Evolutionary conservation across 1,139 yeast genomes (phyloP), one percentile per base, ranked within the genome.

Genomic region (Kurtzmaniella quercitrusa): DNA sequence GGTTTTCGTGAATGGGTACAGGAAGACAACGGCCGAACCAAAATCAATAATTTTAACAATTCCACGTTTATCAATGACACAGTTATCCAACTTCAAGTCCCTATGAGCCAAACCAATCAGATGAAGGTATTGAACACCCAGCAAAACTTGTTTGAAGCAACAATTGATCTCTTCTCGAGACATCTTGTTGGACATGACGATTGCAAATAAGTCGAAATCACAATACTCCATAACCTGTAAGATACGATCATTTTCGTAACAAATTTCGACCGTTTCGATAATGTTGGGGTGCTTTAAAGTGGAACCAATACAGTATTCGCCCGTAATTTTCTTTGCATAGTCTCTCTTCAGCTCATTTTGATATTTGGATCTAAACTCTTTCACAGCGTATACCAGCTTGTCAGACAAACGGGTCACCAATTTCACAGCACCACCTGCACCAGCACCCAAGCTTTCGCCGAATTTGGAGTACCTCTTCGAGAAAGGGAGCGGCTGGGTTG

Each of bases 171-270:
- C 98, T 43, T 80, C 84, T 45, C 83, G 71, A 1, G 88, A 73
- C 97, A 91, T 89, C 56, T 88, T 84, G 53, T 93, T 94, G 21
- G 94, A 83, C 96, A 91, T 91, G 32, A 91, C 98, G 51, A 91
- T 88, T 1, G 96, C 96, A 61, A 91, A 91, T 54, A 91, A 74
- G 65, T 91, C 98, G 57, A 76, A 87, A 55, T 93, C 96, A 60
- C 96, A 89, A 63, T 89, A 91, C 61, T 91, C 98, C 96, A 91
- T 87, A 28, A 91, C 91, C 67, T 89, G 96, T 50, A 83, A 77
- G 49, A 88, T 88, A 45, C 91, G 80, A 50, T 88, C 93, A 56
- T 86, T 83, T 59, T 91, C 98, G 60, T 88, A 87, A 44, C 93
- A 83, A 45, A 91, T 88, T 63, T 91, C 98, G 49, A 89, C 80